phyloP scores from a whole-genome alignment of 1,284 basidiomycete species.

The Apiotrichum gamsii region DNA sequence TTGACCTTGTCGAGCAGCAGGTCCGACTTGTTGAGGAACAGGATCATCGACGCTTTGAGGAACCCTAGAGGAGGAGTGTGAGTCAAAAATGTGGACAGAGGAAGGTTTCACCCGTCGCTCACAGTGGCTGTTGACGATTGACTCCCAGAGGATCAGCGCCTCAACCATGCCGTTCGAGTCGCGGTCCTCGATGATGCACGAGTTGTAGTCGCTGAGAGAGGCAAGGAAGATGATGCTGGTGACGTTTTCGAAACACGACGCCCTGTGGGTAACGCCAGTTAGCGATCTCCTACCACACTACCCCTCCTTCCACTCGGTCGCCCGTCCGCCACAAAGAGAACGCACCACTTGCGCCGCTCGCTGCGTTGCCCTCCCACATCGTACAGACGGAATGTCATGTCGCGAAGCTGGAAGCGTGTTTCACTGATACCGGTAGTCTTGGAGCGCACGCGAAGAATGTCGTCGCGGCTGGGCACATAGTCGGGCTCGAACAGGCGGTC shows the following conservation, averaged over 20 bases:
- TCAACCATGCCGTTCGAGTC: constrained; percentile 99
- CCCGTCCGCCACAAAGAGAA: too few relatives aligned
- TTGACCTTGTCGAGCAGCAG: constrained; percentile 76
- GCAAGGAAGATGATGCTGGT: constrained; percentile 92
- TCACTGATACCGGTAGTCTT: constrained; percentile 83
- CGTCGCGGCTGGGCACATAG: constrained; percentile 68
- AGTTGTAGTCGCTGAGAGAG: constrained; percentile 88
- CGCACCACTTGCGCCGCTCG: constrained; percentile 81
- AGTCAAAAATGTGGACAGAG: too few relatives aligned
- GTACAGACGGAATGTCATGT: constrained; percentile 59
- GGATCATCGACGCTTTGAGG: constrained; percentile 80
- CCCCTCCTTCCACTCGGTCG: not conserved
- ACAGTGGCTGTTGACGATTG: constrained; percentile 73
- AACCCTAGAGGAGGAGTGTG: constrained; percentile 57
- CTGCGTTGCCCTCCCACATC: constrained; percentile 93
- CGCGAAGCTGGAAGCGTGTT: constrained; percentile 62
- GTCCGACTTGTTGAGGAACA: constrained; percentile 88
- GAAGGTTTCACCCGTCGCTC: too few relatives aligned
- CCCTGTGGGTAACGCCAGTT: constrained; percentile 27
- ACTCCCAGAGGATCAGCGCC: constrained; percentile 91
- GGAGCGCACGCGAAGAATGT: constrained; percentile 77
- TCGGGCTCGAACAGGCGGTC: constrained; percentile 67
- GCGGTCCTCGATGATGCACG: constrained; percentile 87
- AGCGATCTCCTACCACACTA: too few relatives aligned
- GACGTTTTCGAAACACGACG: constrained; percentile 79